A percentile compares a stretch with the other conserved stretches of the same genome.
These are phyloP conservation scores for Boletellus ananas DNA, from an alignment of 768 basidiomycete genomes.

Conservation along the genomic window DNA sequence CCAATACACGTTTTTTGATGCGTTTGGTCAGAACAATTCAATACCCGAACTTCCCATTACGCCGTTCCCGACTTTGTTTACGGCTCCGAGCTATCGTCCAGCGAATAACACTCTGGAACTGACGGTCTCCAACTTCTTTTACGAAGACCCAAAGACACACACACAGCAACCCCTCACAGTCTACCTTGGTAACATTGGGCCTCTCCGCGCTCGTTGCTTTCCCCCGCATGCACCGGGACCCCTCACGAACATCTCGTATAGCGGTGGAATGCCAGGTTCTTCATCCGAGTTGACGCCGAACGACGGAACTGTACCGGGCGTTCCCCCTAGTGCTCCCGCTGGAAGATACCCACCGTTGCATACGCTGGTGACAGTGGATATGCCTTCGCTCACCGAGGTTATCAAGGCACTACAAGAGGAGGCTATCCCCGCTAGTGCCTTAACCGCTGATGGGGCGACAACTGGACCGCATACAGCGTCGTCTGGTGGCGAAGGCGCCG, in stretches of 20 bases:
- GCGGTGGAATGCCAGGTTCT: conserved; percentile 43
- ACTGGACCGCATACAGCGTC: conserved; percentile 35
- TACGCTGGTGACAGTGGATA: conserved; percentile 80
- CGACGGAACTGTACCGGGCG: conserved; percentile 19
- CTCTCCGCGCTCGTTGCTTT: conserved; percentile 73
- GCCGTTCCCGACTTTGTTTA: conserved; percentile 85
- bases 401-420: conserved; percentile 78
- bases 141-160: conserved; percentile 63
- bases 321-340: conserved; percentile 24
- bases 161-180: conserved; percentile 74
- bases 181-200: conserved; percentile 87
- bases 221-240: conserved; percentile 69
- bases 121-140: conserved; percentile 86
- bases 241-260: conserved; percentile 59
- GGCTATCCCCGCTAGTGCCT: conserved; percentile 40
- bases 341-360: conserved; percentile 63
- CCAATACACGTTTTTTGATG: conserved; percentile 92
- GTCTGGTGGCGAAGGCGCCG: conserved; percentile 19
- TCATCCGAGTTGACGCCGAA: conserved; percentile 30
- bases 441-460: conserved; percentile 35
- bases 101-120: conserved; percentile 74
- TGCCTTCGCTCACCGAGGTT: conserved; percentile 74
- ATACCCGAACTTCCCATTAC: conserved; percentile 81
- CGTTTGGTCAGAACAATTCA: conserved; percentile 72
- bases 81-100: conserved; percentile 70